These are phyloP conservation scores for Penicillium sp. DNA, from an alignment of 2,329 filamentous ascomycete species.

Conservation along the genomic window DNA sequence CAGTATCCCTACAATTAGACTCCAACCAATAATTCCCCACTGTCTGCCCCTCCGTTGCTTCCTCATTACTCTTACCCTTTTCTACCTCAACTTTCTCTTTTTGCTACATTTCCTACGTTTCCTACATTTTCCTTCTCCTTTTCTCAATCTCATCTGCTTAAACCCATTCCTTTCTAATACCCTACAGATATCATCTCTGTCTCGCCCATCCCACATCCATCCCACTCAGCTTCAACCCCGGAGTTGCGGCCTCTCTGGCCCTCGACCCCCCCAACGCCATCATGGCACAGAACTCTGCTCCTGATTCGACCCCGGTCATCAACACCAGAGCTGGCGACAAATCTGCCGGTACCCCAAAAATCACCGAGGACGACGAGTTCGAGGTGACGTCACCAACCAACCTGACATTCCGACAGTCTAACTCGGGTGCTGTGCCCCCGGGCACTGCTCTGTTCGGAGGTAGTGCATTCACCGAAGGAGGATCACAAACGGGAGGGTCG, in stretches of 20 bases:
- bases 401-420: conserved; percentile 46
- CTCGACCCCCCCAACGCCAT: conserved; percentile 12
- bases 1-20: conserved; percentile 8
- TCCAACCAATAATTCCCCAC: conserved; percentile 6
- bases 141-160: background rate
- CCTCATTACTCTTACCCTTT: background rate
- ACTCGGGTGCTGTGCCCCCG: conserved; percentile 21
- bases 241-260: conserved; percentile 25
- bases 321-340: conserved; percentile 62
- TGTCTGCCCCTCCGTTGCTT: conserved; percentile 6
- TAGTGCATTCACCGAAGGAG: conserved; percentile 19
- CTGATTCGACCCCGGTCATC: conserved; percentile 72
- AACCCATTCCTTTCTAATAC: conserved; percentile 10
- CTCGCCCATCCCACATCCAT: conserved; percentile 40
- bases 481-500: conserved; percentile 16
- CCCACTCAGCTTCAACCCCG: conserved; percentile 20
- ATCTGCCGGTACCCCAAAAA: conserved; percentile 49
- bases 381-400: conserved; percentile 70
- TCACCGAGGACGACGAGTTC: conserved; percentile 73
- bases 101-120: background rate
- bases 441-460: conserved; percentile 40
- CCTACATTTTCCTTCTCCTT: background rate
- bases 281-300: conserved; percentile 66
- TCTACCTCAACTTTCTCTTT: background rate
- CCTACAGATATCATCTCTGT: background rate